Percentiles rank a stretch among this genome's conserved stretches.
Evolutionary conservation across 495 filamentous ascomycete genomes (phyloP).

Genomic region (Neurospora sp.): DNA sequence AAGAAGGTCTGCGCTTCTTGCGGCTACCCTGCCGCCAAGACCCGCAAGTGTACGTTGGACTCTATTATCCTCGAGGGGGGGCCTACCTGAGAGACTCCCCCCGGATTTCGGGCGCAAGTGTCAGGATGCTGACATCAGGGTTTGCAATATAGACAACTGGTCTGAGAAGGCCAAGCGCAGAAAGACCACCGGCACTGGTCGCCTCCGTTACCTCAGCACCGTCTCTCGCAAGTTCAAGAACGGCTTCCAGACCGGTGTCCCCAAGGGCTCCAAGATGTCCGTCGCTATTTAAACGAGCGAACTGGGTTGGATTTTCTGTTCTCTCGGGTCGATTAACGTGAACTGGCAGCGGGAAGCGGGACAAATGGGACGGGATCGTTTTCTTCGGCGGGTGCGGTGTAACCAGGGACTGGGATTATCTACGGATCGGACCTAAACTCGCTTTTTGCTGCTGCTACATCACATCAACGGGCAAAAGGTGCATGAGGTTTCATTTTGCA

Average conservation of each 20-base stretch:
- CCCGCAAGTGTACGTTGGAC: slow-evolving; percentile 84
- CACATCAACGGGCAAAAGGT: slow-evolving; percentile 20
- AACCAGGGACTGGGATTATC: slow-evolving; percentile 17
- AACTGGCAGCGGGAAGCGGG: slow-evolving; percentile 12
- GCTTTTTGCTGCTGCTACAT: slow-evolving; percentile 21
- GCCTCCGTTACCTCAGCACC: slow-evolving; percentile 83
- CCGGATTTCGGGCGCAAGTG: background rate
- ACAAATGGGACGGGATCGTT: slow-evolving; percentile 18
- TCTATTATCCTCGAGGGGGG: background rate
- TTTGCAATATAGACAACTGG: slow-evolving; percentile 73
- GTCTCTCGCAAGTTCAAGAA: slow-evolving; percentile 89
- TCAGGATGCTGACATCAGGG: slow-evolving; percentile 8
- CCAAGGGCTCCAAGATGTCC: slow-evolving; percentile 73
- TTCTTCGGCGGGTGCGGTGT: slow-evolving; percentile 24
- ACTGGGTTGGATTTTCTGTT: background rate
- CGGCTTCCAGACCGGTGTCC: slow-evolving; percentile 84
- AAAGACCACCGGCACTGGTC: slow-evolving; percentile 96
- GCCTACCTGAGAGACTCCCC: background rate
- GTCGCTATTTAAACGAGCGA: slow-evolving; percentile 18
- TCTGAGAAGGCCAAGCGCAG: slow-evolving; percentile 98
- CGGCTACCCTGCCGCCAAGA: slow-evolving; percentile 95
- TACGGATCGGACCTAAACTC: slow-evolving; percentile 15
- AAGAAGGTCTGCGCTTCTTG: slow-evolving; percentile 97
- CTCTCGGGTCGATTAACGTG: slow-evolving; percentile 5
- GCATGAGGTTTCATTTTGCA: slow-evolving; percentile 20